These are phyloP conservation scores for Rutstroemia sp. DNA, from an alignment of 2,329 filamentous ascomycete genomes.

Conservation along the genomic window DNA sequence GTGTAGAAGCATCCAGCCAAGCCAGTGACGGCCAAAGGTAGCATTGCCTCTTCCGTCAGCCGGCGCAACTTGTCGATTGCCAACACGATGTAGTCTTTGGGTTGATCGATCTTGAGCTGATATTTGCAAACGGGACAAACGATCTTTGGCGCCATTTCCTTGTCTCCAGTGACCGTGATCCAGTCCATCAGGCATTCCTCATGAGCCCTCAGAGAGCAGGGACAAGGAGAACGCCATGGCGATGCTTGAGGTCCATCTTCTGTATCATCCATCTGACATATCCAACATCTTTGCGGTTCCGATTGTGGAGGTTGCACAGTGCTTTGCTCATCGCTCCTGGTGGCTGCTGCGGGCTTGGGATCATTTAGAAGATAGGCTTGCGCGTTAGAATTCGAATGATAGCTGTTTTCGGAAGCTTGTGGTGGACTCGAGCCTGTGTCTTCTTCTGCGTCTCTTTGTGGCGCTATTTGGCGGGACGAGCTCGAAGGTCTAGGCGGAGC, in stretches of 20 bases:
- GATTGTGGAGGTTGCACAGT: background rate
- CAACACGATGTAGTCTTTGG: conserved; percentile 60
- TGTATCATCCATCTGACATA: conserved; percentile 52
- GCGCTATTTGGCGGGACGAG: background rate
- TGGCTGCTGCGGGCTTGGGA: background rate
- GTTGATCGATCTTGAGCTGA: conserved; percentile 68
- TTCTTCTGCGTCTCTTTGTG: background rate
- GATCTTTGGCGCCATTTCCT: conserved; percentile 69
- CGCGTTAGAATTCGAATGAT: background rate
- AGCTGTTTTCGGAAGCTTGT: too few species aligned
- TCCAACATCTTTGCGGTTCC: conserved; percentile 47
- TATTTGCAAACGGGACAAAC: conserved; percentile 86
- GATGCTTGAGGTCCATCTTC: conserved; percentile 38
- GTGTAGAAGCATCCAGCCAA: conserved; percentile 38
- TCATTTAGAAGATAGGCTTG: conserved; percentile 3
- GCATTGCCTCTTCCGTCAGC: conserved; percentile 17
- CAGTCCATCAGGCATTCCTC: conserved; percentile 85
- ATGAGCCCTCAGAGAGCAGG: conserved; percentile 84
- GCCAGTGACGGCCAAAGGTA: conserved; percentile 26
- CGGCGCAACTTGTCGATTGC: conserved; percentile 17
- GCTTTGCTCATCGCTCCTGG: background rate
- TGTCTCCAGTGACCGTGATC: conserved; percentile 55
- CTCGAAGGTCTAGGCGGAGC: background rate
- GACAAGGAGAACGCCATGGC: conserved; percentile 80
- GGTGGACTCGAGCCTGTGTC: too few species aligned